Percentiles rank a stretch among this genome's conserved stretches.
Evolutionary conservation across 345 rosid species (phyloP).

Genomic region (Triadica sebifera): DNA sequence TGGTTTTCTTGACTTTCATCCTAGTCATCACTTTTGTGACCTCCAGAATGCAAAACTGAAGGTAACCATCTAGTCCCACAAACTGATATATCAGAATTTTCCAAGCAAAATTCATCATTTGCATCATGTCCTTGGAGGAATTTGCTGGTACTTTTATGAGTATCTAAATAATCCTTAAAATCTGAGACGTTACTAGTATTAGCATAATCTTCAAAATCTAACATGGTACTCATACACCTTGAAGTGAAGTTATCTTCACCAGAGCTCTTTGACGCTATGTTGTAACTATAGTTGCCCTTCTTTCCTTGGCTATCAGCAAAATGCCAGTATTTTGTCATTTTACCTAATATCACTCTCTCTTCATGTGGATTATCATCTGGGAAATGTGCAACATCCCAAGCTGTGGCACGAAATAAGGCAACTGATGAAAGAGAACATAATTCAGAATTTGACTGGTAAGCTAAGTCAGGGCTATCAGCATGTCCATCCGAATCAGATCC

Average conservation of each 20-base stretch:
- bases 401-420: constrained; percentile 28
- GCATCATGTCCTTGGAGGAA: constrained; percentile 20
- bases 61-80: constrained; percentile 23
- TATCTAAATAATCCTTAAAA: constrained; percentile 22
- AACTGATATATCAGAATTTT: constrained; percentile 16
- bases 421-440: constrained; percentile 35
- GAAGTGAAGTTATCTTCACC: constrained; percentile 23
- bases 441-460: constrained; percentile 31
- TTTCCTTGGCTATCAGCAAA: constrained; percentile 26
- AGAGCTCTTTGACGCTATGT: constrained; percentile 28
- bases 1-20: constrained; percentile 28
- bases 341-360: constrained; percentile 35
- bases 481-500: constrained; percentile 29
- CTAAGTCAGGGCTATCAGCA: constrained; percentile 24
- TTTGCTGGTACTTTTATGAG: constrained; percentile 17
- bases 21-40: constrained; percentile 20
- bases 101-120: constrained; percentile 17
- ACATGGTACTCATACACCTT: constrained; percentile 12
- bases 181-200: constrained; percentile 16
- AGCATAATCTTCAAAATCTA: constrained; percentile 21
- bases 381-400: constrained; percentile 40
- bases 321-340: constrained; percentile 25
- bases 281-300: constrained; percentile 22
- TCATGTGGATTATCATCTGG: constrained; percentile 27
- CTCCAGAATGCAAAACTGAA: constrained; percentile 18